These are phyloP conservation scores for Suhomyces vadensis DNA, from an alignment of 805 yeast species.

Conservation along the genomic window DNA sequence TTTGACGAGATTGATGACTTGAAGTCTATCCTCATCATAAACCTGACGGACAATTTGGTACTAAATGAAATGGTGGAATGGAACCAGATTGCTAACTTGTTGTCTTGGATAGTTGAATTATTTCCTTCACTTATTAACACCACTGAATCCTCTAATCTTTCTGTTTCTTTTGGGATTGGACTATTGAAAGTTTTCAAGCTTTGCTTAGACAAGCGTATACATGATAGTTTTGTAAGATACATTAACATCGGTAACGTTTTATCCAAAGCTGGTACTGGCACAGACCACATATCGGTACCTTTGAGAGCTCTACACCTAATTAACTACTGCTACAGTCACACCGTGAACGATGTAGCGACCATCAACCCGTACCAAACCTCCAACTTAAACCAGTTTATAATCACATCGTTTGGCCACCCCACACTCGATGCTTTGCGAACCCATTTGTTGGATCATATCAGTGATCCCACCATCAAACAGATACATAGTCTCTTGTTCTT, in stretches of 20 bases:
- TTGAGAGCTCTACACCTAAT: constrained; percentile 25
- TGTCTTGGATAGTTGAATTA: constrained; percentile 27
- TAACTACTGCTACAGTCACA: constrained; percentile 17
- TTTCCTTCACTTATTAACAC: constrained; percentile 4
- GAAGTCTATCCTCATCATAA: constrained; percentile 33
- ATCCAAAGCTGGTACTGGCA: background rate
- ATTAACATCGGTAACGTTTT: constrained; percentile 17
- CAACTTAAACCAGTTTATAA: constrained; percentile 10
- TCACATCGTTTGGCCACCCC: constrained; percentile 19
- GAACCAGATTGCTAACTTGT: constrained; percentile 26
- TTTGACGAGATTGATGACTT: constrained; percentile 18
- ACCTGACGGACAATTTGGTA: constrained; percentile 28
- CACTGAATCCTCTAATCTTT: constrained; percentile 2
- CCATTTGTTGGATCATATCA: constrained; percentile 3
- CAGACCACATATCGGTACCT: constrained; percentile 14
- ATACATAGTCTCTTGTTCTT: background rate
- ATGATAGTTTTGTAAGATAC: constrained; percentile 21
- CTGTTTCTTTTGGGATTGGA: constrained; percentile 17
- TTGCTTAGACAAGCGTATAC: constrained; percentile 21
- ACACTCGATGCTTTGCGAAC: constrained; percentile 19
- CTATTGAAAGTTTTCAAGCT: constrained; percentile 26
- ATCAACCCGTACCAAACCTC: constrained; percentile 14
- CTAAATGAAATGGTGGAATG: constrained; percentile 27
- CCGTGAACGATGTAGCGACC: constrained; percentile 8
- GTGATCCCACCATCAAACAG: constrained; percentile 5